phyloP scores from a whole-genome alignment of 1,284 basidiomycete genomes.

The Coniophora puteana region DNA sequence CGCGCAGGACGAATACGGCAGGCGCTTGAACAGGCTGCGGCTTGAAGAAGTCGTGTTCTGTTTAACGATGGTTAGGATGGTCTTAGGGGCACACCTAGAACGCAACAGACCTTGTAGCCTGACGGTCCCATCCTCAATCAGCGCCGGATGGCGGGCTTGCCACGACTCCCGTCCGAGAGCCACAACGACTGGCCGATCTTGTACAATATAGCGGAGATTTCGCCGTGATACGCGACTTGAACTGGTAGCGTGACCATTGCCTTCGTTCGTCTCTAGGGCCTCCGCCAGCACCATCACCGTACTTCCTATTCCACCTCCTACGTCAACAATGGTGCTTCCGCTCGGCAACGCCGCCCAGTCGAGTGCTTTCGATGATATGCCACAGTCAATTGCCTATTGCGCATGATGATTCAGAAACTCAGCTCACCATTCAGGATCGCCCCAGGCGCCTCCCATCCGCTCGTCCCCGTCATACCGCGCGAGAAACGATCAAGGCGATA shows the following conservation, averaged over 20 bases:
- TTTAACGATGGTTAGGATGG: conserved; percentile 1
- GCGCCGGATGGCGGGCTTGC: conserved; percentile 55
- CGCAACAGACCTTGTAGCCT: conserved; percentile 47
- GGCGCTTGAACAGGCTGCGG: conserved; percentile 50
- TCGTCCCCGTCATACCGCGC: conserved; percentile 65
- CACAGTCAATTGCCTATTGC: too few species aligned
- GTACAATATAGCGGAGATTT: conserved; percentile 51
- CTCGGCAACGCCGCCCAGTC: conserved; percentile 55
- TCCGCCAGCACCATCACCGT: conserved; percentile 63
- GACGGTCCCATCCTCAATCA: conserved; percentile 54
- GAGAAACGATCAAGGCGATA: conserved; percentile 63
- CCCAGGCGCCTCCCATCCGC: conserved; percentile 59
- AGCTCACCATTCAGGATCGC: conserved; percentile 50
- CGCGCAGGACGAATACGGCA: conserved; percentile 64
- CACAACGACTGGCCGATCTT: conserved; percentile 62
- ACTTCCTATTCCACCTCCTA: conserved; percentile 75
- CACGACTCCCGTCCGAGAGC: conserved; percentile 62
- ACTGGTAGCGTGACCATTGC: too few species aligned
- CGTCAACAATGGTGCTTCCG: conserved; percentile 64
- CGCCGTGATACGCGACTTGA: not conserved
- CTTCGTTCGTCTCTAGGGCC: conserved; percentile 33
- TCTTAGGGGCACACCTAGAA: not conserved
- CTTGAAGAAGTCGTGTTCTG: conserved; percentile 70
- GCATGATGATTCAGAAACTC: too few species aligned
- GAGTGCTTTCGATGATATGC: too few species aligned